These are phyloP conservation scores for Monosporascus sp. DNA, from an alignment of 2,329 filamentous ascomycete genomes.

Conservation along the genomic window DNA sequence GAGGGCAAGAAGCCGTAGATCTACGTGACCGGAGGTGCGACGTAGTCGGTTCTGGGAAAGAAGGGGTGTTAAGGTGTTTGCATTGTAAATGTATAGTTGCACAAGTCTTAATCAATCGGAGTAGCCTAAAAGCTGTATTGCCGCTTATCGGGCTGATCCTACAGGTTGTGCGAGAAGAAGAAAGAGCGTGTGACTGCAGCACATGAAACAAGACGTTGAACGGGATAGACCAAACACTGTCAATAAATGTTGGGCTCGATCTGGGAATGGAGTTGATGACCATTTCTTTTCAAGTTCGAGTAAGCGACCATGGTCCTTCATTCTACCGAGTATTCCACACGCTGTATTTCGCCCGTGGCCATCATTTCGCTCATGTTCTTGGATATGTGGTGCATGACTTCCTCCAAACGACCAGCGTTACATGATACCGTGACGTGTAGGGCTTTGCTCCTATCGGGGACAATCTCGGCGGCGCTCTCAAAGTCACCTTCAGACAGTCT, in stretches of 20 bases:
- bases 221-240: background rate
- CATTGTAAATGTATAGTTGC: too few species aligned
- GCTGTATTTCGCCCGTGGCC: background rate
- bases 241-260: background rate
- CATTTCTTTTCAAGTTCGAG: background rate
- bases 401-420: background rate
- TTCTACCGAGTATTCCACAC: background rate
- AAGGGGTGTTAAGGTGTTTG: too few species aligned
- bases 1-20: too few species aligned
- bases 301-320: background rate
- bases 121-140: too few species aligned
- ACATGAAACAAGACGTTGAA: too few species aligned
- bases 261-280: background rate
- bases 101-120: too few species aligned
- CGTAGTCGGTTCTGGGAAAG: too few species aligned
- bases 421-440: background rate
- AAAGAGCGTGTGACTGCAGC: too few species aligned
- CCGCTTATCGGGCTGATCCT: too few species aligned
- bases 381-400: background rate
- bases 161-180: too few species aligned
- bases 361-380: conserved; percentile 1
- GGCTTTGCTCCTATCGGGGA: background rate
- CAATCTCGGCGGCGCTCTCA: background rate
- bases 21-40: too few species aligned
- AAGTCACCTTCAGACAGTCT: background rate